These are phyloP conservation scores for Fusarium aywerte DNA, from an alignment of 2,329 filamentous ascomycete genomes.

Conservation along the genomic window DNA sequence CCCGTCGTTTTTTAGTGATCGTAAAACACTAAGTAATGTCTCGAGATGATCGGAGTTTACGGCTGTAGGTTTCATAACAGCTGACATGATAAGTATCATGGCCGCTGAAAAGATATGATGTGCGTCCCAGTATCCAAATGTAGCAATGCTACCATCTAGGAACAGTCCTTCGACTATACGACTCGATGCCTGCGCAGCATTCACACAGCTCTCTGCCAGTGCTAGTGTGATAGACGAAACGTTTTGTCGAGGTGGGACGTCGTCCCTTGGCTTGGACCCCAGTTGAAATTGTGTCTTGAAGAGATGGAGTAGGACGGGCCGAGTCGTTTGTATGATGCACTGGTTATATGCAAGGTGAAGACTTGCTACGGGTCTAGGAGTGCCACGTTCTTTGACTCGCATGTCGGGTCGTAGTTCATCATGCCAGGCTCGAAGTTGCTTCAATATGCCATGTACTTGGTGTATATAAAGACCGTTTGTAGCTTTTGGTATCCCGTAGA, in stretches of 20 bases:
- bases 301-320: slow-evolving; percentile 47
- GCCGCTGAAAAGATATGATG: slow-evolving; percentile 50
- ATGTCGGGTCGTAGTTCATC: slow-evolving; percentile 41
- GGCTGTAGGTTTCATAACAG: slow-evolving; percentile 46
- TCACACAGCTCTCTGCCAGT: slow-evolving; percentile 50
- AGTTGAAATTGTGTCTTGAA: slow-evolving; percentile 48
- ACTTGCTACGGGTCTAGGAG: slow-evolving; percentile 42
- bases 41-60: slow-evolving; percentile 46
- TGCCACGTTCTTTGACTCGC: slow-evolving; percentile 43
- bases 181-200: slow-evolving; percentile 46
- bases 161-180: slow-evolving; percentile 45
- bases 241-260: slow-evolving; percentile 21
- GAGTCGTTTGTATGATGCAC: slow-evolving; percentile 51
- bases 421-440: slow-evolving; percentile 47
- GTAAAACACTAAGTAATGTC: slow-evolving; percentile 45
- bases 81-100: slow-evolving; percentile 49
- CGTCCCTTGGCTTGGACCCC: slow-evolving; percentile 11
- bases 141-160: slow-evolving; percentile 40
- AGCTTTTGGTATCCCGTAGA: slow-evolving; percentile 46
- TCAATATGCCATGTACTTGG: slow-evolving; percentile 45
- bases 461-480: slow-evolving; percentile 46
- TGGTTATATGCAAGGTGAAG: slow-evolving; percentile 50
- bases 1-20: slow-evolving; percentile 47
- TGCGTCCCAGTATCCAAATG: slow-evolving; percentile 50
- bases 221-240: slow-evolving; percentile 49